Evolutionary conservation across 305 asterid genomes (phyloP).

Genomic region (Fraxinus latifolia): DNA sequence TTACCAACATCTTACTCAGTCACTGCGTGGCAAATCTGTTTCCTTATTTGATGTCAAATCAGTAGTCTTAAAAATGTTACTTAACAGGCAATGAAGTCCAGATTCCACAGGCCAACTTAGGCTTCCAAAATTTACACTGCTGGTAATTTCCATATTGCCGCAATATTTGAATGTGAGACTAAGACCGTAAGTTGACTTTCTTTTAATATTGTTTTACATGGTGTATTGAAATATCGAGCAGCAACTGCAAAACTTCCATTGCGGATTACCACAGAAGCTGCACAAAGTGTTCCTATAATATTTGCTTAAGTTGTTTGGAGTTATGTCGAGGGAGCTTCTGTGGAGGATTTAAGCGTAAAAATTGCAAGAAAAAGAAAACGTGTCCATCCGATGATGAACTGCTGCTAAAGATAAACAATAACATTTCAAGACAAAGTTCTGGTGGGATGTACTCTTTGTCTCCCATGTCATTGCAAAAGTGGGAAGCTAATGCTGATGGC

Average conservation of each 20-base stretch:
- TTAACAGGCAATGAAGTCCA: constrained; percentile 55
- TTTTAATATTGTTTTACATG: constrained; percentile 21
- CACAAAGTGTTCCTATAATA: constrained; percentile 66
- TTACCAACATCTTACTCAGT: constrained; percentile 17
- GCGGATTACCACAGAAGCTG: constrained; percentile 91
- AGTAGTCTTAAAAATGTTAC: constrained; percentile 17
- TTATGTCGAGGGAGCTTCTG: constrained; percentile 38
- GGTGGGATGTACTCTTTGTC: constrained; percentile 30
- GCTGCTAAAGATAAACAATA: constrained; percentile 29
- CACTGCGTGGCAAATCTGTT: constrained; percentile 12
- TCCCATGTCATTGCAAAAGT: constrained; percentile 32
- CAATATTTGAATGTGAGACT: constrained; percentile 16
- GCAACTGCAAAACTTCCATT: constrained; percentile 72
- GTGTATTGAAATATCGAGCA: constrained; percentile 39
- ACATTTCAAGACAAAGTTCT: constrained; percentile 34
- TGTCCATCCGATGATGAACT: constrained; percentile 38
- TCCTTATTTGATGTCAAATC: constrained; percentile 18
- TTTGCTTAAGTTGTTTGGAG: constrained; percentile 84
- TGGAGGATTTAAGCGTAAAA: constrained; percentile 37
- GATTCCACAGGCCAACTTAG: constrained; percentile 50
- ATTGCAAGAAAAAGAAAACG: constrained; percentile 48
- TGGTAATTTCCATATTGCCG: constrained; percentile 50
- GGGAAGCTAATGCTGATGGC: constrained; percentile 56
- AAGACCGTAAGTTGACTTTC: constrained; percentile 15
- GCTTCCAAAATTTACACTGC: constrained; percentile 36